A percentile compares a stretch with the other conserved stretches of the same genome.
phyloP scores from a whole-genome alignment of 2,329 filamentous ascomycete genomes.

The Fusarium scirpi region DNA sequence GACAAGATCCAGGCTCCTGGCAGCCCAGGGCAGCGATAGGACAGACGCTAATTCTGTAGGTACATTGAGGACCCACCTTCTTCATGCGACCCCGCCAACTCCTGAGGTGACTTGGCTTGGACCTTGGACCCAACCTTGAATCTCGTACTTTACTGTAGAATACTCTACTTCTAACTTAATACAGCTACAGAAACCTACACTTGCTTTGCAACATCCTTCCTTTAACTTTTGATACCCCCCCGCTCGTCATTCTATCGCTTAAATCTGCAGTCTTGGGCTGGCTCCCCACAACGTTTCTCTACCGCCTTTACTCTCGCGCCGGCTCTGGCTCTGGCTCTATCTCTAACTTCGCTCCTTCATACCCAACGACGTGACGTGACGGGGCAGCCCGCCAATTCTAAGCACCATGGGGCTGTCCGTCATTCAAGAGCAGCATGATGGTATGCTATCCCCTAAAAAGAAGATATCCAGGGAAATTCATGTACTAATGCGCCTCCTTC shows the following conservation, averaged over 20 bases:
- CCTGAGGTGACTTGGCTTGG: background rate
- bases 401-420: constrained; percentile 84
- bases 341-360: constrained; percentile 11
- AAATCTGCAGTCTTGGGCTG: background rate
- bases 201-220: constrained; percentile 22
- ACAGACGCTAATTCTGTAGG: background rate
- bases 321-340: constrained; percentile 1
- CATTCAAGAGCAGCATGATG: constrained; percentile 80
- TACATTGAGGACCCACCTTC: background rate
- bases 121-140: background rate
- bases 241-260: constrained; percentile 15
- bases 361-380: constrained; percentile 39
- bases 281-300: background rate
- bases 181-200: constrained; percentile 6
- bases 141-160: constrained; percentile 5
- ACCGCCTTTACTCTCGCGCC: constrained; percentile 15
- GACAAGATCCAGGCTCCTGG: background rate
- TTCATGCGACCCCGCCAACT: constrained; percentile 13
- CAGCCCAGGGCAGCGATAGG: background rate
- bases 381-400: constrained; percentile 45
- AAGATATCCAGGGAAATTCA: background rate
- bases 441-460: constrained; percentile 39
- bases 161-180: constrained; percentile 1
- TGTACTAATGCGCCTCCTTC: constrained; percentile 36
- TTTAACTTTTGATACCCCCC: constrained; percentile 31